Base-by-base conservation (phyloP, 805 yeast species). In the Maudiozyma pseudohumilis region DNA sequence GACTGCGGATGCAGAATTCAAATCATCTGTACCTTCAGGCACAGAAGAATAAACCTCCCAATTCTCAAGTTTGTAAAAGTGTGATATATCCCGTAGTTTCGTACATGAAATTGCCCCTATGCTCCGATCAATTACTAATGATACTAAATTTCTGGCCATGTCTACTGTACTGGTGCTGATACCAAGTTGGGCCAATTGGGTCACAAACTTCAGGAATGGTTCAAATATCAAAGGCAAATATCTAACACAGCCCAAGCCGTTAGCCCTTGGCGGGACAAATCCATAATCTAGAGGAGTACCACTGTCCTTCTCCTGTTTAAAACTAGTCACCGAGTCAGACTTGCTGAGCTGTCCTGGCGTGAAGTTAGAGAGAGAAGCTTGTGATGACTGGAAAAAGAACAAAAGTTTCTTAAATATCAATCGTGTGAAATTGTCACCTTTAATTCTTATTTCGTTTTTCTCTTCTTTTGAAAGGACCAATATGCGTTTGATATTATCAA, bases 221-320 rank as follows among this genome's bases (percentile, higher is more conserved):
- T 62, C 63, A 19, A 71, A 63, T 12, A 78, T 59, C 20, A 59
- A 56, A 1, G 76, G 68, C 27, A 74, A 53, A 47, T 72, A 76
- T 44, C 70, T 65, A 25, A 76, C 54, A 2, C 80, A 66, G 32
- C 83, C 68, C 18, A 82, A 60, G 7, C 80, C 71, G 49, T 80
- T 82, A 1, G 86, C 66, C 38, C 65, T 64, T 1, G 80, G 78
- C 3, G 89, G 88, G 17, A 79, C 52, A 48, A 76, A 77, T 1
- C 79, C 78, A 52, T 64, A 73, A 25, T 59, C 57, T 6, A 45
- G 32, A 1, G 64, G 53, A 1, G 49, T 31, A 5, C 64, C 65
- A 9, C 56, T 46, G 10, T 48, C 58, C 26, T 43, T 45, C 15
- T 21, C 35, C 5, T 19, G 13, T 13, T 32, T 26, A 13, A 22